Base-by-base conservation (phyloP, 331 rosid species). In the Phaseolus coccineus region DNA sequence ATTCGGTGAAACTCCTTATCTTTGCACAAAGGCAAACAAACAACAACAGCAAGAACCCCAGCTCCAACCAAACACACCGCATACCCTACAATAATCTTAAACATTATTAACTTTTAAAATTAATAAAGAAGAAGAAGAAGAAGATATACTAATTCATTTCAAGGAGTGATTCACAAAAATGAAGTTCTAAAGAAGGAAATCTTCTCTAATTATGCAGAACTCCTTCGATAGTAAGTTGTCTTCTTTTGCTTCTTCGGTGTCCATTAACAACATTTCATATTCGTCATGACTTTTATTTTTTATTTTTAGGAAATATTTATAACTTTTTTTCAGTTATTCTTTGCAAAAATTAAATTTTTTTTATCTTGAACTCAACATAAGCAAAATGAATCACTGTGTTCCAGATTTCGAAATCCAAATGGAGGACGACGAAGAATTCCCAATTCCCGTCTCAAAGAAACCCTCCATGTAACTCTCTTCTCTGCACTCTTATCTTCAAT, bases 351-450 rank as follows among this genome's bases (percentile, higher is more conserved):
- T 19, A 19, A 19, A 19, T 19, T 19, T 19, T 19, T 57, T 59
- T 3, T 16, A 19, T 5, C 3, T 40, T 27, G 53, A 73, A n/a
- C 35, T 42, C 52, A 73, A 62, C 72, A 59, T 52, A 19, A 22
- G 22, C 31, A 15, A 15, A 25, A 94, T 90, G 97, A 90, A 80
- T 86, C 89, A 88, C 85, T 53, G 81, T 68, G 93, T 91, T 56
- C 97, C 94, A 79, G 91, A 89, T 83, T 94, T 92, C 44, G 89
- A 88, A 66, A 75, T 92, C 19, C 89, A 89, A 52, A 86, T 88
- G 77, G 85, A 85, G 0, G 87, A 82, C 0, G 89, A 87, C 1
- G 87, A 90, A 31, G 89, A 88, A 7, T 88, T 56, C 59, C 74
- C 87, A 4, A 42, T 83, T 2, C 84, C 80, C 2, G 10, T 85